phyloP scores from a whole-genome alignment of 805 yeast genomes.

The Wickerhamiella azymoides region DNA sequence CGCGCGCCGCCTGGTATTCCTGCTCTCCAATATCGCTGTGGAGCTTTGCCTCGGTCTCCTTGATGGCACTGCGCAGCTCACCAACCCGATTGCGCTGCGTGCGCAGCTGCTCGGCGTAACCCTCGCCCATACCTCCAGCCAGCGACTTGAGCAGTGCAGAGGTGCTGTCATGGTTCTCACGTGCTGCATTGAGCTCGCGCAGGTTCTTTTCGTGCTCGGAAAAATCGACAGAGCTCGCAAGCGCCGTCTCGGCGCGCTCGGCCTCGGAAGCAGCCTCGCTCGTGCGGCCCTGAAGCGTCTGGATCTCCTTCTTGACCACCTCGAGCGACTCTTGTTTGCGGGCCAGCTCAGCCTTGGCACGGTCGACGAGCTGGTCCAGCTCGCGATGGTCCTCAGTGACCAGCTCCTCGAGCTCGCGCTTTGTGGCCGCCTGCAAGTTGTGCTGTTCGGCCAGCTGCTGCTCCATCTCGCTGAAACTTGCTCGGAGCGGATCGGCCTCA shows the following conservation, averaged over 20 bases:
- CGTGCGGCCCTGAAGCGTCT: background rate
- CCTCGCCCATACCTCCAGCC: background rate
- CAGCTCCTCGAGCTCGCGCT: slow-evolving; percentile 60
- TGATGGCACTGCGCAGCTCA: background rate
- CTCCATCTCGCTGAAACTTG: background rate
- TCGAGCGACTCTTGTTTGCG: background rate
- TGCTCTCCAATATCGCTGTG: background rate
- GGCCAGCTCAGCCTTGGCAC: background rate
- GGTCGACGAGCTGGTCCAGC: slow-evolving; percentile 40
- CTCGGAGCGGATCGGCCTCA: background rate
- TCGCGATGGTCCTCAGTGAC: slow-evolving; percentile 77
- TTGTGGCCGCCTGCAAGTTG: slow-evolving; percentile 64
- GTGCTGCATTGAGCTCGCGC: background rate
- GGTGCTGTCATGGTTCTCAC: background rate
- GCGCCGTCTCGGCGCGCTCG: background rate
- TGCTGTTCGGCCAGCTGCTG: slow-evolving; percentile 68
- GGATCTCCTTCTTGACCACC: background rate
- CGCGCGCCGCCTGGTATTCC: background rate
- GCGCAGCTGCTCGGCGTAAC: background rate
- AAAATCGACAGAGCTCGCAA: background rate
- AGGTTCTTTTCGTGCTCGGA: background rate
- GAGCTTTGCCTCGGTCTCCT: background rate
- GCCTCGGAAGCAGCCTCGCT: background rate
- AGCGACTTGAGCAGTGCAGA: background rate
- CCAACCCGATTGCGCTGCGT: background rate